These are phyloP conservation scores for Toxicodendron radicans DNA, from an alignment of 345 rosid genomes.

Conservation along the genomic window DNA sequence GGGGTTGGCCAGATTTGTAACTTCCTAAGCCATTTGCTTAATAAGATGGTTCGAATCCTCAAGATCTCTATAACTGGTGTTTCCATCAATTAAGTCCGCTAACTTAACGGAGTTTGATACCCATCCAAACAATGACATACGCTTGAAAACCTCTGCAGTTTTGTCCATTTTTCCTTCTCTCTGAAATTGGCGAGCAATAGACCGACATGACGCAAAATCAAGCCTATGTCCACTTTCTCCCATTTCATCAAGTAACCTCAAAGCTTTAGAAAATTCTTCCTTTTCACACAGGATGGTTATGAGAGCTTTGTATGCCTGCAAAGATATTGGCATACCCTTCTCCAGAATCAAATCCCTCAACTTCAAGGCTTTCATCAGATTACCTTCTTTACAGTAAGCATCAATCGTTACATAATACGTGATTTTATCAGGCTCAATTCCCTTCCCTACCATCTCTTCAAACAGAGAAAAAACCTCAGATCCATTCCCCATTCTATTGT, in stretches of 20 bases:
- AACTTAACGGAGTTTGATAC: not conserved
- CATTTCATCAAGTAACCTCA: conserved; percentile 14
- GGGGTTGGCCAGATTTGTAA: not conserved
- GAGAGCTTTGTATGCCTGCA: not conserved
- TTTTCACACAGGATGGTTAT: not conserved
- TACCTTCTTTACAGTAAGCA: conserved; percentile 35
- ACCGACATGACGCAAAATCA: not conserved
- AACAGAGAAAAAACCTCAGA: conserved; percentile 25
- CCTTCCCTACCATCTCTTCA: conserved; percentile 29
- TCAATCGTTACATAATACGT: conserved; percentile 26
- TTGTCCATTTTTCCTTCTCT: not conserved
- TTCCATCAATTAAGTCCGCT: conserved; percentile 7
- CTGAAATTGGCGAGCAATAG: not conserved
- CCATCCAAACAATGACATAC: conserved; percentile 10
- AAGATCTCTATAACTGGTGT: not conserved
- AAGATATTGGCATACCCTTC: conserved; percentile 12
- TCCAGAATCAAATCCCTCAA: conserved; percentile 11
- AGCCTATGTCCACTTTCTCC: conserved; percentile 7
- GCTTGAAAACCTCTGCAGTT: not conserved
- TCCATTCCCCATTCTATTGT: conserved; percentile 25
- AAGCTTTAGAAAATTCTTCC: conserved; percentile 8
- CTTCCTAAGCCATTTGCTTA: conserved; percentile 13
- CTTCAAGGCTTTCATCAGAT: conserved; percentile 18
- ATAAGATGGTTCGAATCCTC: not conserved
- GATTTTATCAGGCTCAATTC: conserved; percentile 27